phyloP scores from a whole-genome alignment of 2,329 filamentous ascomycete genomes.

The Xylariomycetidae sp. region DNA sequence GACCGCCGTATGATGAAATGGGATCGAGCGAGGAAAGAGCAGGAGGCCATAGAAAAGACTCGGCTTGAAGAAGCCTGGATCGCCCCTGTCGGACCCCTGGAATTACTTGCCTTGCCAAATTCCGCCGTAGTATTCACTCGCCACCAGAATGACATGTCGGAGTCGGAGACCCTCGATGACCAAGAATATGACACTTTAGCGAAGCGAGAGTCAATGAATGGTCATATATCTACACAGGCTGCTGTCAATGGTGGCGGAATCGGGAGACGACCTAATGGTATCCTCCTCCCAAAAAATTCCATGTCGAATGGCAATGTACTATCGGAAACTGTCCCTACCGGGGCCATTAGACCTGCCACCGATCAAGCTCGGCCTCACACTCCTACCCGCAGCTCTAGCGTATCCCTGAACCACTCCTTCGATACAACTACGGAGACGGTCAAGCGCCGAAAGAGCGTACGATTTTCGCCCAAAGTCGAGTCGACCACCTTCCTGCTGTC shows the following conservation, averaged over 20 bases:
- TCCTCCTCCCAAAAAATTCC: not conserved
- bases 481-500: constrained; percentile 54
- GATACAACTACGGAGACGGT: constrained; percentile 7
- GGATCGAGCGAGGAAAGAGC: constrained; percentile 83
- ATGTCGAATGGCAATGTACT: not conserved
- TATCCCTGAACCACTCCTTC: not conserved
- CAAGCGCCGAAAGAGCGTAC: constrained; percentile 59
- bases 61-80: constrained; percentile 41
- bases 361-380: constrained; percentile 8
- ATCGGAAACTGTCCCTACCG: not conserved
- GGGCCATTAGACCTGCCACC: constrained; percentile 9
- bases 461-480: constrained; percentile 64
- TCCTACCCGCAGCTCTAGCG: constrained; percentile 5
- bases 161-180: constrained; percentile 3
- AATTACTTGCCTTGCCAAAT: constrained; percentile 53
- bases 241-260: not conserved
- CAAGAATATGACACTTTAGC: not conserved
- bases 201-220: no score
- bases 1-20: constrained; percentile 83
- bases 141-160: no score
- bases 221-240: not conserved
- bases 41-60: constrained; percentile 75
- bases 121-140: no score
- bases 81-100: constrained; percentile 41
- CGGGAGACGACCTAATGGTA: constrained; percentile 3